phyloP scores from a whole-genome alignment of 1,284 basidiomycete species.

The Clitocybe nebularis region DNA sequence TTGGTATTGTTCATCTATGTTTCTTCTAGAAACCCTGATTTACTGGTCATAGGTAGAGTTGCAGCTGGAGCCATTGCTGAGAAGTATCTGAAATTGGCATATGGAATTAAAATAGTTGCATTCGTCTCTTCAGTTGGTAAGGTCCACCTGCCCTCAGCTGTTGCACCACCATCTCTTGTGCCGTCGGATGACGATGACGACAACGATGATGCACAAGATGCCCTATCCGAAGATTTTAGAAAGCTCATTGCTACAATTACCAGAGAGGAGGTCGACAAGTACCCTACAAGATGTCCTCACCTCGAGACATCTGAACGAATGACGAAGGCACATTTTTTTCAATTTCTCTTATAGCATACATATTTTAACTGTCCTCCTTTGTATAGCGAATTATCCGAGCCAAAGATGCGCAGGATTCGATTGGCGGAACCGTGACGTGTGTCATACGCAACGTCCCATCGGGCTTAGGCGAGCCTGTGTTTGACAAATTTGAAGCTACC shows the following conservation, averaged over 20 bases:
- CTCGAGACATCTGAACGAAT: constrained; percentile 84
- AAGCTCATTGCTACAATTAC: constrained; percentile 79
- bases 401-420: constrained; percentile 89
- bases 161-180: constrained; percentile 36
- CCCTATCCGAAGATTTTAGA: constrained; percentile 81
- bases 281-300: constrained; percentile 90
- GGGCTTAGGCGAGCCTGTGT: constrained; percentile 95
- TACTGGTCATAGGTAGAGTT: constrained; percentile 67
- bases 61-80: constrained; percentile 98
- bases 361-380: constrained; percentile 11
- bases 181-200: constrained; percentile 46
- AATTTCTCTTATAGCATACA: constrained; percentile 1
- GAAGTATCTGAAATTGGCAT: constrained; percentile 86
- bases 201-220: constrained; percentile 73
- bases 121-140: constrained; percentile 97
- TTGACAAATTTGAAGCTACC: constrained; percentile 97
- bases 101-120: constrained; percentile 93
- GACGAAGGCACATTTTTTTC: constrained; percentile 61
- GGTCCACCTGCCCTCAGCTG: constrained; percentile 68
- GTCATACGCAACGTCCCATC: constrained; percentile 88
- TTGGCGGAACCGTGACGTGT: constrained; percentile 96
- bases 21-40: constrained; percentile 3
- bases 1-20: constrained; percentile 55
- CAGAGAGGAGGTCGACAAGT: constrained; percentile 85
- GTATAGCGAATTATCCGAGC: constrained; percentile 87